Evolutionary conservation across 2,329 filamentous ascomycete species (phyloP), one percentile per base, ranked within the genome.

Genomic region (Chalaropsis thielavioides): DNA sequence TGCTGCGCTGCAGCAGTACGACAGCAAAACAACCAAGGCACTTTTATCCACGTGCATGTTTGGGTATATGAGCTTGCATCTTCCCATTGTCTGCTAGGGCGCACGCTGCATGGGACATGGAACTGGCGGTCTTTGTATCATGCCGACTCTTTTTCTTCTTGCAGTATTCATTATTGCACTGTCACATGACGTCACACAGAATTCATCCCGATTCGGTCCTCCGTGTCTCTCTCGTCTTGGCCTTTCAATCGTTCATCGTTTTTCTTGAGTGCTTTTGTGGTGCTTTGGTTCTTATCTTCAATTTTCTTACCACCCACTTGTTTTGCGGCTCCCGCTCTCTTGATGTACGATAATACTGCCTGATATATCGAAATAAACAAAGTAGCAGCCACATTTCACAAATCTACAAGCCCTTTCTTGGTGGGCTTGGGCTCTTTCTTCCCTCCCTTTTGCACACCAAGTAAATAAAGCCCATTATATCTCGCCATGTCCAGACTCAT

Each of bases 401-500:
- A 8, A 15, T 22, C 54, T 38, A 38, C 31, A 31, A 19, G 24
- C 24, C 19, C 54, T 8, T 58, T 38, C 54, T 8, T 58, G 15
- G 27, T 27, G n/a, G 3, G 11, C 17, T 35, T 58, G 31, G 15
- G n/a, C 54, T 51, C 27, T 8, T 15, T 51, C 46, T 51, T 58
- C 11, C 38, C 27, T 31, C 54, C 54, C 13, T 19, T 15, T 7
- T 51, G n/a, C 22, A 27, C 19, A 15, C 22, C 46, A 51, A 51
- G 3, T 27, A 51, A 13, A 51, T 19, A 63, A n/a, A 51, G 15
- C 5, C 19, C 24, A 31, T 35, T 63, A 7, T n/a, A 40, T 31
- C 41, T 31, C 31, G 59, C 72, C 67, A 82, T 83, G 76, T 67
- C 65, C 6, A 63, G 61, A 24, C 24, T 67, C 38, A 73, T 84